Base-by-base conservation (phyloP, 176 grass and related monocot species). In the Rhynchospora breviuscula region DNA sequence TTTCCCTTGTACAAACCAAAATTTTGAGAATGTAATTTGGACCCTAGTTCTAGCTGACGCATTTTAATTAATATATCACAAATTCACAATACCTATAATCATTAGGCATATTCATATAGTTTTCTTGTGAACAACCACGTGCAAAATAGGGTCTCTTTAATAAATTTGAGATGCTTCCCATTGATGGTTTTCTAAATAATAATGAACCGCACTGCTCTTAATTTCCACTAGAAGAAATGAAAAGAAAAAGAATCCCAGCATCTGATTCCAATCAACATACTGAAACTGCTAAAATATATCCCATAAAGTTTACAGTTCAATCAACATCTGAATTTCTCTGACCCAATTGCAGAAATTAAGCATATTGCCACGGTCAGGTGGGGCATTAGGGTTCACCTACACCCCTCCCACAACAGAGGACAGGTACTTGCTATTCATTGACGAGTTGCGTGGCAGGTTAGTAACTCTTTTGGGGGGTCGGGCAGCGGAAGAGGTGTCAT, bases 311-410 rank as follows among this genome's bases (percentile, higher is more conserved):
- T 52, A 52, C 62, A 10, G 8, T 3, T 65, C 23, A 29, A 29
- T 19, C 43, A 52, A 22, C 57, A 23, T 78, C 8, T 33, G 8
- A 22, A 22, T 63, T 8, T 68, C 14, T 29, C 60, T 63, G 40
- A 78, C 40, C 14, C 74, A 18, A 48, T 84, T 18, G 57, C 86
- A 99, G 96, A 99, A 99, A 92, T 82, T 99, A 76, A 99, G 96
- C 88, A 99, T 99, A 86, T 81, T 99, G 59, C 96, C 96, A 10
- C 93, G 96, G 79, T 95, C 96, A 74, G 97, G 97, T 67, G 97
- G 97, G 77, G 93, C 97, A 90, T 56, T 99, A 80, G 93, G 97
- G 53, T 99, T 95, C 81, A 88, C 96, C 3, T 99, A 99, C 88
- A 90, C 83, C 48, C 93, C 96, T 90, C 96, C 97, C 45, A 93